Base-by-base conservation (phyloP, 1,284 basidiomycete species). In the Kwoniella shivajii region DNA sequence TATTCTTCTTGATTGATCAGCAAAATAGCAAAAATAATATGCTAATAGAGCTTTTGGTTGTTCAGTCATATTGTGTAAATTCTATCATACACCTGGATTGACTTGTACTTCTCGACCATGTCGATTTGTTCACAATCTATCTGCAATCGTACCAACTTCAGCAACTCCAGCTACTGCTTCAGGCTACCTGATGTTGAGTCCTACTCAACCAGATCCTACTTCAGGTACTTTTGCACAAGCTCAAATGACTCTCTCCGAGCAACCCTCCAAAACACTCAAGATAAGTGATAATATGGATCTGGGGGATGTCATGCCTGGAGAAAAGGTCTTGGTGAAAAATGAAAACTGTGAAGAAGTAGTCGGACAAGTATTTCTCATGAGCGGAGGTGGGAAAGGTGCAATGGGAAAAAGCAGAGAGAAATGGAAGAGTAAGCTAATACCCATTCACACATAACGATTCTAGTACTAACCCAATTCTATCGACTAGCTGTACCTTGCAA, bases 61-160 rank as follows among this genome's bases (percentile, higher is more conserved):
- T 9, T 18, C 38, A 75, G 69, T 78, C 67, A 76, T 79, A 43
- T 65, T 78, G 14, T 79, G 78, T 57, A 65, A 73, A 52, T 78
- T 75, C 63, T 78, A 77, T 59, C 78, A 76, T 60, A 78, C 73
- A 6, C 71, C 72, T 9, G 75, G 76, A 14, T 57, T 74, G 41
- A 75, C 69, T 14, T 78, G 76, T 55, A 79, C 77, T 20, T 77
- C 75, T 20, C 69, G 73, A 36, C 78, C 78, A n/a, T 79, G 76
- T 59, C 70, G 76, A 42, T 78, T 78, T 58, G 73, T 77, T 10
- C 77, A 78, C 56, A 64, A 68, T 33, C 65, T 77, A 38, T 64
- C 67, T 1, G 31, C 59, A 1, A 27, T 65, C 41, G 52, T 18
- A 6, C 60, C 47, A 11, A 61, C 48, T 38, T 39, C 41, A 24